phyloP scores from a whole-genome alignment of 2,329 filamentous ascomycete species.

The Sporothrix sp. region DNA sequence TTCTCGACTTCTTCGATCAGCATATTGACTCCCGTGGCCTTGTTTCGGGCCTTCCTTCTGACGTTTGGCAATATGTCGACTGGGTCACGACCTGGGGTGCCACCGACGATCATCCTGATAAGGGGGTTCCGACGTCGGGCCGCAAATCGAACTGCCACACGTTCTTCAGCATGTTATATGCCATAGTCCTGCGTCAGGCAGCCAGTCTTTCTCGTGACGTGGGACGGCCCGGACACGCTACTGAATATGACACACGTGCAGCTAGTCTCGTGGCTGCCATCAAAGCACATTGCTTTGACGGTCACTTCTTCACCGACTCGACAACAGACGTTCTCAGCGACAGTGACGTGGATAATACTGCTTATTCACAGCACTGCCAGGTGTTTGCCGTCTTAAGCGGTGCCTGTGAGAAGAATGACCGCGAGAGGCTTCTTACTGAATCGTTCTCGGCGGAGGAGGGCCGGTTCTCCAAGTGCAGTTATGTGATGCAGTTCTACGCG shows the following conservation, averaged over 20 bases:
- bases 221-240: constrained; percentile 24
- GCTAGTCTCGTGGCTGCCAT: constrained; percentile 20
- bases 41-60: constrained; percentile 20
- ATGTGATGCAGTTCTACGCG: constrained; percentile 32
- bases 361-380: constrained; percentile 29
- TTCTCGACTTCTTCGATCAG: constrained; percentile 26
- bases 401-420: constrained; percentile 19
- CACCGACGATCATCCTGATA: constrained; percentile 15
- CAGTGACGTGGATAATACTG: constrained; percentile 6
- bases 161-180: constrained; percentile 32
- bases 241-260: constrained; percentile 24
- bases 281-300: constrained; percentile 25
- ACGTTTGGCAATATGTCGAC: constrained; percentile 29
- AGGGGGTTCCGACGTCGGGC: constrained; percentile 30
- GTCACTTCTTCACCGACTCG: constrained; percentile 24
- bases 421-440: constrained; percentile 21
- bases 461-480: constrained; percentile 27
- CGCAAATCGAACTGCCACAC: constrained; percentile 29
- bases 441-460: constrained; percentile 20
- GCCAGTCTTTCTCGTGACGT: constrained; percentile 25
- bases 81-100: constrained; percentile 23
- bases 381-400: constrained; percentile 28
- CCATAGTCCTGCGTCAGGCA: constrained; percentile 26
- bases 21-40: constrained; percentile 20
- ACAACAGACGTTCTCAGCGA: constrained; percentile 20